Evolutionary conservation across 2,329 filamentous ascomycete species (phyloP), one percentile per base, ranked within the genome.

Genomic region (Fusarium proliferatum): DNA sequence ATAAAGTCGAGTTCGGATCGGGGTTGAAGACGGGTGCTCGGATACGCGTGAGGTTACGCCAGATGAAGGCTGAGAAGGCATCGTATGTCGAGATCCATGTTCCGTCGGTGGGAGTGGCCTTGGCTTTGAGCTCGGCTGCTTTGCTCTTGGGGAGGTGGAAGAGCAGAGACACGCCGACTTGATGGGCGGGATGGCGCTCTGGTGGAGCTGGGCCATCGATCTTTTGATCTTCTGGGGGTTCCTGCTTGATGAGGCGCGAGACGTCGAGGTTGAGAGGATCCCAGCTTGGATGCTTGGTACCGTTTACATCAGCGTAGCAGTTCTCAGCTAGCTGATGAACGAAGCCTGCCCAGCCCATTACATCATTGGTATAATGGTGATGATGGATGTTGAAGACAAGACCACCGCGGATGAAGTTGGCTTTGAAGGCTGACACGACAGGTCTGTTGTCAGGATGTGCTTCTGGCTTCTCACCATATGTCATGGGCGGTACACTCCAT

Each of bases 11-110:
- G 0, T 70, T 65, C 11, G 79, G 74, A 36, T 82, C 79, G 0
- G 79, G 70, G 0, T 82, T 78, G 70, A 81, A 84, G 2, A 83
- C 33, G 0, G 77, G 76, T 0, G 79, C 79, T 15, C 84, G 80
- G 8, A 83, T 74, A 6, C 80, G 78, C 5, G 82, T 79, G 1
- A 85, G 62, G 7, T 76, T 76, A 4, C 84, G 82, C 83, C 84
- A 85, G 13, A 86, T 78, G 45, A 82, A 82, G 15, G 84, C 84
- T 3, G 79, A 78, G 62, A 83, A 81, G n/a, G 84, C 84, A 56
- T 86, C 85, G 67, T 85, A 86, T 5, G 83, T 86, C 8, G 84
- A 86, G 39, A 86, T 80, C 83, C 84, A 85, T 2, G 76, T 75
- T 11, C 79, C 81, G 23, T 82, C 81, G 0, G 74, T 55, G 0